A percentile compares a stretch with the other conserved stretches of the same genome.
Conservation (phyloP, 768 basidiomycete species). For the Termitomyces sp. region DNA sequence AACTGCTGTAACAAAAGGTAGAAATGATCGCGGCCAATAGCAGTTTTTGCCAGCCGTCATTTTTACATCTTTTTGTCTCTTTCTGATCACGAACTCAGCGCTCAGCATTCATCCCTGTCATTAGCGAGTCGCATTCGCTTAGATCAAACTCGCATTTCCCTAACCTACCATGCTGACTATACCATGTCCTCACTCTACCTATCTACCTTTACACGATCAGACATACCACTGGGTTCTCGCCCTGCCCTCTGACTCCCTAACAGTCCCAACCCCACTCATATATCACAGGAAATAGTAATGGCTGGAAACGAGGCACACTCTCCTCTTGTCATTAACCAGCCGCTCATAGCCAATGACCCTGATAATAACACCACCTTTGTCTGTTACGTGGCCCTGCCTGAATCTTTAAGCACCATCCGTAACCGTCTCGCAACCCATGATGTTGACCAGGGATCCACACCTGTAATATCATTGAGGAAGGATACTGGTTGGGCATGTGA, state of each 20-base stretch:
- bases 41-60: no score
- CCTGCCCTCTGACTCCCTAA: neutral
- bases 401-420: neutral
- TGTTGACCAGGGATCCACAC: neutral
- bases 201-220: neutral
- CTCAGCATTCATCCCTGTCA: no score
- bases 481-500: neutral
- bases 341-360: neutral
- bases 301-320: slow-evolving; percentile 1
- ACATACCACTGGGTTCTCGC: neutral
- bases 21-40: no score
- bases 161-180: neutral
- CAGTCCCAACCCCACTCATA: neutral
- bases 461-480: neutral
- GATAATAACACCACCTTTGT: neutral
- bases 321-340: neutral
- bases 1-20: no score
- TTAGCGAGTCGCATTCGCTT: no score
- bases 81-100: no score
- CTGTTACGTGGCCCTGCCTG: neutral
- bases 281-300: slow-evolving; percentile 3
- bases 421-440: neutral
- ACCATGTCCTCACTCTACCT: neutral
- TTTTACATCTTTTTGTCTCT: no score
- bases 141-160: no score